Conservation (phyloP, 441 rosid genomes). For the Adansonia rubrostipa region DNA sequence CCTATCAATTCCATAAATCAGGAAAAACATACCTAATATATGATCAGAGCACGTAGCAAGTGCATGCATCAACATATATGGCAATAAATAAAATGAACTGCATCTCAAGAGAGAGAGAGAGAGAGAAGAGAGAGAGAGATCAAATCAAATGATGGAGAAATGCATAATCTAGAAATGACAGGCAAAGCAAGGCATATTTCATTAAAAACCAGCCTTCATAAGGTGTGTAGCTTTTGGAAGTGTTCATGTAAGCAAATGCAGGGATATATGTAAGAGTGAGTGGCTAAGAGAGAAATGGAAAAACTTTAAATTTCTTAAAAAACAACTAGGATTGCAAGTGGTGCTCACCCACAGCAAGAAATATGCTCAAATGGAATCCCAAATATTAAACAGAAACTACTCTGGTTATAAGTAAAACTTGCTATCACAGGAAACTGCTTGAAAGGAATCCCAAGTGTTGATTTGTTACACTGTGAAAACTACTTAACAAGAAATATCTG, state of each 20-base stretch:
- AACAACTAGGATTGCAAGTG: neutral
- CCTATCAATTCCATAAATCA: neutral
- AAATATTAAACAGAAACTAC: constrained; percentile 13
- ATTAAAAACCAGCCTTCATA: constrained; percentile 8
- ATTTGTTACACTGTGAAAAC: neutral
- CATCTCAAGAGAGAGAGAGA: neutral
- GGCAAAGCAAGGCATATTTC: neutral
- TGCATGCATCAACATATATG: neutral
- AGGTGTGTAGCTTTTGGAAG: neutral
- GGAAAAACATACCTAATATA: constrained; percentile 13
- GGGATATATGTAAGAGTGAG: neutral
- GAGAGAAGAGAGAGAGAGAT: neutral
- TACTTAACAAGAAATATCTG: neutral
- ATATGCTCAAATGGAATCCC: neutral
- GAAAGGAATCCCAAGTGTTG: neutral
- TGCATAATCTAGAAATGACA: neutral
- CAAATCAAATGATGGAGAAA: neutral
- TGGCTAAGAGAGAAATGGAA: neutral
- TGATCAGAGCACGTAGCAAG: neutral
- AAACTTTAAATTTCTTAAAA: neutral
- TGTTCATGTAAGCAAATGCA: constrained; percentile 11
- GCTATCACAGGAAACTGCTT: neutral
- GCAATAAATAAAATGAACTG: neutral
- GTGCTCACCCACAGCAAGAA: constrained; percentile 14
- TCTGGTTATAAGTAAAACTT: neutral